A percentile compares a stretch with the other conserved stretches of the same genome.
These are phyloP conservation scores for Trapa bicornis DNA, from an alignment of 345 rosid species.

Conservation along the genomic window DNA sequence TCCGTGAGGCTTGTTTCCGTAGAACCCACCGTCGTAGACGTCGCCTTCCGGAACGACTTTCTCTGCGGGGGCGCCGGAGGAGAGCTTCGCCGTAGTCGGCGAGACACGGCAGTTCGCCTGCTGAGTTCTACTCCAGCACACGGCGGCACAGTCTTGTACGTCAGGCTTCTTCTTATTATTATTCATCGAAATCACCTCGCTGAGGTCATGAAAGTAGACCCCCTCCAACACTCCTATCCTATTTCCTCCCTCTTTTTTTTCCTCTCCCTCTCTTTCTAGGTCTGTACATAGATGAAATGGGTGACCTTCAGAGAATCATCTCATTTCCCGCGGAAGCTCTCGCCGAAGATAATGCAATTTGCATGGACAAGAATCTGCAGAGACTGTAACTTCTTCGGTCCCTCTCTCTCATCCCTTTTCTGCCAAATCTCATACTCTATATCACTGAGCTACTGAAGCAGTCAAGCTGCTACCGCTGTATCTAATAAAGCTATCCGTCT, in stretches of 20 bases:
- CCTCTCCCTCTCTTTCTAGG: not conserved
- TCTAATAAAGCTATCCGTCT: not conserved
- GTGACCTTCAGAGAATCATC: not conserved
- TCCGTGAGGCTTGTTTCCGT: constrained; percentile 72
- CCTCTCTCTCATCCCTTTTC: not conserved
- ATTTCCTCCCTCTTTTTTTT: not conserved
- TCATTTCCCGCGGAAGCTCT: not conserved
- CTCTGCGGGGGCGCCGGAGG: constrained; percentile 23
- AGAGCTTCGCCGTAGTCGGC: constrained; percentile 30
- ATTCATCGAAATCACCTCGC: not conserved
- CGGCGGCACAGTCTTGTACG: not conserved
- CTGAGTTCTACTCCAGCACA: constrained; percentile 50
- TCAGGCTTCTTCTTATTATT: constrained; percentile 4
- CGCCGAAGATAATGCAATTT: not conserved
- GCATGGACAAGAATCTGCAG: not conserved
- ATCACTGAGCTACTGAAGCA: not conserved
- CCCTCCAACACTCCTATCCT: not conserved
- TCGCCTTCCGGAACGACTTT: constrained; percentile 78
- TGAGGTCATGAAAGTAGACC: constrained; percentile 1
- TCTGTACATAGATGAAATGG: not conserved
- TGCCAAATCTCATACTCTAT: not conserved
- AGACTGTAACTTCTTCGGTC: not conserved
- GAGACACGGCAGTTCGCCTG: constrained; percentile 52
- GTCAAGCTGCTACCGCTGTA: not conserved
- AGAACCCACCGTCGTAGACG: constrained; percentile 75